Evolutionary conservation across 371 early-diverging fungal species (phyloP), one percentile per base, ranked within the genome.

Genomic region (Mortierella sp.): DNA sequence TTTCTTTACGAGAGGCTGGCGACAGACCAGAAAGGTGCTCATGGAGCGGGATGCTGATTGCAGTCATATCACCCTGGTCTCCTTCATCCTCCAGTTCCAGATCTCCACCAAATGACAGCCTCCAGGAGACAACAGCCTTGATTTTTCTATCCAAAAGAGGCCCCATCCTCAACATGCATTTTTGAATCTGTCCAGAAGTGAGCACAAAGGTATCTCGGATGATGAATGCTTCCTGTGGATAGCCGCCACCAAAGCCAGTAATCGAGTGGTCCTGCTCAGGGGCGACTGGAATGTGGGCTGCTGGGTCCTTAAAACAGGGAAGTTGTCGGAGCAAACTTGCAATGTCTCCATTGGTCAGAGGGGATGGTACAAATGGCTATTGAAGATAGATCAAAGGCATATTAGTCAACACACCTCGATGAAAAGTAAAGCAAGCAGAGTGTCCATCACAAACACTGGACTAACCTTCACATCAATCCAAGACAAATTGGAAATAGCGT

Each of bases 401-500:
- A 44, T 55, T 55, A 21, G 18, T 12, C 23, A 15, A 58, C 18
- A n/a, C n/a, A 14, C 11, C 11, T 46, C 9, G 46, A 46, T 46
- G 46, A 9, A 46, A 11, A 16, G 16, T 16, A 11, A 16, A 46
- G 16, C n/a, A 14, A 14, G 50, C 21, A 50, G 5, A 7, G 5
- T 50, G 4, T 50, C 16, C 4, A 15, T 43, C 37, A 18, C 23
- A 29, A 16, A 18, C 15, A 23, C 16, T 9, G 1, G 26, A 70
- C 66, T 16, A 53, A 77, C 79, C 79, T 77, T 79, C 29, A 70
- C 48, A 46, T 79, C 80, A 30, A 79, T 66, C 80, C 80, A 79
- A 0, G 80, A 79, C 15, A 79, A 60, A 25, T 70, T 79, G 37
- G 80, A 29, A 43, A 79, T 73, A 3, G 70, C 56, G 48, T 79